phyloP scores from a whole-genome alignment of 257 asterid genomes.

The Datura wrightii region DNA sequence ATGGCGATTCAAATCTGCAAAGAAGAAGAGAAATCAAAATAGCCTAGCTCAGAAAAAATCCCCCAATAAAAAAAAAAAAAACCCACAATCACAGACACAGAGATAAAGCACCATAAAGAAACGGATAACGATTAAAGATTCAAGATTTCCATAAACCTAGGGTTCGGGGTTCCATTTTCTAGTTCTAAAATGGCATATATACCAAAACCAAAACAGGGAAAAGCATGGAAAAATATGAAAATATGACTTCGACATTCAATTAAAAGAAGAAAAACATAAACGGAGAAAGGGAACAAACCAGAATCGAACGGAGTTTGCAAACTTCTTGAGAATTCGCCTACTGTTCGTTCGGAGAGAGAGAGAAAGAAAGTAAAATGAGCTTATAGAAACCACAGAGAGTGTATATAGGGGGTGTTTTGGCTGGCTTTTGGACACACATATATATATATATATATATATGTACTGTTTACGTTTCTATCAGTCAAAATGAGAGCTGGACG shows the following conservation, averaged over 20 bases:
- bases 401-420: not conserved
- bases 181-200: not conserved
- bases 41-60: not conserved
- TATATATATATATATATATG: no score
- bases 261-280: not conserved
- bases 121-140: not conserved
- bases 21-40: not conserved
- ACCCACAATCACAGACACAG: not conserved
- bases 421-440: not conserved
- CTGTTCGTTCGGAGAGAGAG: not conserved
- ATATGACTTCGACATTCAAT: not conserved
- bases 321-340: not conserved
- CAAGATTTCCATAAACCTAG: not conserved
- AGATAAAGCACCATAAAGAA: not conserved
- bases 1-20: not conserved
- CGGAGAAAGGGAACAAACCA: not conserved
- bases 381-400: not conserved
- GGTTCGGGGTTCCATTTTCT: not conserved
- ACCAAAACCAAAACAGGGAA: not conserved
- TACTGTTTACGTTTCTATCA: not conserved
- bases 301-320: not conserved
- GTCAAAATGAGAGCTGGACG: conserved; percentile 5
- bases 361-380: not conserved
- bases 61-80: not conserved
- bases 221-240: not conserved